Base-by-base conservation (phyloP, 1,139 yeast genomes). In the Lodderomyces theae region DNA sequence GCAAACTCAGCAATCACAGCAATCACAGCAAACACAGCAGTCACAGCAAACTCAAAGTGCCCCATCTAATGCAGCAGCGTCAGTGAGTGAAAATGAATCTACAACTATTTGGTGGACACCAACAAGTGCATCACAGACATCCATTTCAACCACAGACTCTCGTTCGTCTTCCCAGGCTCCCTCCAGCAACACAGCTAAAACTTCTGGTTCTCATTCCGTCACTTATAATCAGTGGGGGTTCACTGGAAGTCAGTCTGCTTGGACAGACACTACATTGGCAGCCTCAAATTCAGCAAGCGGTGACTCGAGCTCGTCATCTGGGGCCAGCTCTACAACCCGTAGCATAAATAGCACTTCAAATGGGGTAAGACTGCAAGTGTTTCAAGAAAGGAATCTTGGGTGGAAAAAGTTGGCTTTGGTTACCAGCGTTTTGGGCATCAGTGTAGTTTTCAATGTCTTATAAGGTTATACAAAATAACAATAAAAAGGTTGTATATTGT, bases 141-240 rank as follows among this genome's bases (percentile, higher is more conserved):
- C 45, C 13, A 38, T 44, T 24, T 30, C 19, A 15, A 16, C 30
- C 7, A 34, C 37, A 4, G 28, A 24, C 15, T 16, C 30, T 6
- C 21, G 16, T 5, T 3, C 19, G 3, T 21, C 36, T 21, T 17
- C 4, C 12, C 11, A 15, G 18, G 6, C 25, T 11, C 35, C 19
- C 10, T 19, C 35, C 26, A 22, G 11, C 16, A 12, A 26, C 4
- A 26, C 29, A 12, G 16, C 29, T 10, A 10, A 26, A 5, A 10
- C 10, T 12, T 26, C 29, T 12, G 29, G 29, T 5, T 19, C 35
- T 8, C 34, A 34, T n/a, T 51, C 65, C 3, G 41, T 22, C 12
- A 37, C 31, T 64, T 58, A 32, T 53, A 70, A 70, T 52, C 68
- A 67, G 48, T 70, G 64, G 63, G 76, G 76, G 2, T 70, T 70